Evolutionary conservation across 2,329 filamentous ascomycete species (phyloP).

Genomic region (Dothideomycetes sp.): DNA sequence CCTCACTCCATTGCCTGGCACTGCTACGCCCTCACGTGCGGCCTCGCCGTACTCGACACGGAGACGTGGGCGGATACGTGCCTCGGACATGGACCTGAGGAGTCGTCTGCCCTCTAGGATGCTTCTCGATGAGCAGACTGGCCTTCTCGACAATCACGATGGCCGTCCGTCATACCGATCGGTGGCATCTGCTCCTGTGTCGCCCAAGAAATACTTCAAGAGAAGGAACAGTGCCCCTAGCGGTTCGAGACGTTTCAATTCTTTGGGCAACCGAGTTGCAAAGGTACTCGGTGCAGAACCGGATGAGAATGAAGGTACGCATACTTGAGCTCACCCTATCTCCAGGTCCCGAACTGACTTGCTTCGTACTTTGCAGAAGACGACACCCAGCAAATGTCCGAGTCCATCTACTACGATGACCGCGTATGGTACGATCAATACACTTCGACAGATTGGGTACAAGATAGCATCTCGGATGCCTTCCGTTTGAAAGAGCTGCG

Average conservation of each 20-base stretch:
- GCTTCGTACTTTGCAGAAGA: slow-evolving; percentile 5
- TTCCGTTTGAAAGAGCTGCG: slow-evolving; percentile 78
- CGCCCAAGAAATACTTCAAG: slow-evolving; percentile 13
- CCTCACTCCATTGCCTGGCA: neutral
- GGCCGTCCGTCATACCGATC: slow-evolving; percentile 34
- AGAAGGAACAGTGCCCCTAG: slow-evolving; percentile 5
- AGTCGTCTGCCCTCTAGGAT: slow-evolving; percentile 21
- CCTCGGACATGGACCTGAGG: slow-evolving; percentile 28
- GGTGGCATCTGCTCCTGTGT: slow-evolving; percentile 25
- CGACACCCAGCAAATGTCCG: slow-evolving; percentile 53
- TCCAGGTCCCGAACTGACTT: neutral
- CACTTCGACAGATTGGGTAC: slow-evolving; percentile 95
- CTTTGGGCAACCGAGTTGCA: slow-evolving; percentile 37
- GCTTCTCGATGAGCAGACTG: slow-evolving; percentile 37
- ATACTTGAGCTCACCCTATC: neutral
- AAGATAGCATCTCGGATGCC: slow-evolving; percentile 91
- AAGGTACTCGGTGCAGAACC: slow-evolving; percentile 41
- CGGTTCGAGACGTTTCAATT: slow-evolving; percentile 13
- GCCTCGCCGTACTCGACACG: no score
- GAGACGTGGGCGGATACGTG: slow-evolving; percentile 8
- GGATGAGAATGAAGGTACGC: slow-evolving; percentile 2
- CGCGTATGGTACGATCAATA: slow-evolving; percentile 98
- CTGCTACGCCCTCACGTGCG: no score
- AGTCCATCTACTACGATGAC: slow-evolving; percentile 64
- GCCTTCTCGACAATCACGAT: slow-evolving; percentile 35